A percentile compares a stretch with the other conserved stretches of the same genome.
Conservation (phyloP, 805 yeast genomes). For the Yarrowia osloensis region DNA sequence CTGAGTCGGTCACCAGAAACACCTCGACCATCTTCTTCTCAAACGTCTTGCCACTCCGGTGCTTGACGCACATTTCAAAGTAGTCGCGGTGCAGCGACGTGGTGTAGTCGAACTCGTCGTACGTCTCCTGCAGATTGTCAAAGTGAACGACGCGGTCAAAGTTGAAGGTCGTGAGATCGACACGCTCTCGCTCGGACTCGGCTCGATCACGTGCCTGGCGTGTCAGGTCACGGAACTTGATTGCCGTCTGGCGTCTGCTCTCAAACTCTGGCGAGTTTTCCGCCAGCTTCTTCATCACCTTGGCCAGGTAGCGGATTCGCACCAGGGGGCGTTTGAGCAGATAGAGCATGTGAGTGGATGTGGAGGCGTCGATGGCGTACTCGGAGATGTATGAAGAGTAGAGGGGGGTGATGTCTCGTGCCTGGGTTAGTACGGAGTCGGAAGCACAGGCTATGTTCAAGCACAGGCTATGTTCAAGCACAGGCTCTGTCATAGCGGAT, state of each 20-base stretch:
- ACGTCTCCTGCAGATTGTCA: constrained; percentile 18
- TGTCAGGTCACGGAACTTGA: constrained; percentile 4
- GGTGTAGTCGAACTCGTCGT: constrained; percentile 20
- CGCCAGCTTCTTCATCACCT: constrained; percentile 28
- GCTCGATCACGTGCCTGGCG: background rate
- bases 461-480: too few relatives aligned
- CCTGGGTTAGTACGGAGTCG: constrained; percentile 2
- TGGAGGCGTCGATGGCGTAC: background rate
- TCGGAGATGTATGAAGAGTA: background rate
- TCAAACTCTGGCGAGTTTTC: constrained; percentile 4
- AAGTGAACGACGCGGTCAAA: constrained; percentile 27
- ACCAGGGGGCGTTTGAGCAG: constrained; percentile 31
- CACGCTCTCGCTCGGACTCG: constrained; percentile 16
- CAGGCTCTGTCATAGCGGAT: too few relatives aligned
- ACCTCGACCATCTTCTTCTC: constrained; percentile 30
- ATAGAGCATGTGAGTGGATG: constrained; percentile 17
- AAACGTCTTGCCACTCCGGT: constrained; percentile 24
- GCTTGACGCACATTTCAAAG: constrained; percentile 30
- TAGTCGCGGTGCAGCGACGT: constrained; percentile 19
- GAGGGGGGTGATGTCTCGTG: constrained; percentile 16
- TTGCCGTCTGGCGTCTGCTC: constrained; percentile 1
- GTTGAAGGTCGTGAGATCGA: constrained; percentile 27
- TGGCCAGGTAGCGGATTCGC: constrained; percentile 30
- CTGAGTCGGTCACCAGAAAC: constrained; percentile 14
- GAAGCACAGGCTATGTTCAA: too few relatives aligned